Evolutionary conservation across 2,329 filamentous ascomycete species (phyloP).

Genomic region (Bimuria novae-zelandiae): DNA sequence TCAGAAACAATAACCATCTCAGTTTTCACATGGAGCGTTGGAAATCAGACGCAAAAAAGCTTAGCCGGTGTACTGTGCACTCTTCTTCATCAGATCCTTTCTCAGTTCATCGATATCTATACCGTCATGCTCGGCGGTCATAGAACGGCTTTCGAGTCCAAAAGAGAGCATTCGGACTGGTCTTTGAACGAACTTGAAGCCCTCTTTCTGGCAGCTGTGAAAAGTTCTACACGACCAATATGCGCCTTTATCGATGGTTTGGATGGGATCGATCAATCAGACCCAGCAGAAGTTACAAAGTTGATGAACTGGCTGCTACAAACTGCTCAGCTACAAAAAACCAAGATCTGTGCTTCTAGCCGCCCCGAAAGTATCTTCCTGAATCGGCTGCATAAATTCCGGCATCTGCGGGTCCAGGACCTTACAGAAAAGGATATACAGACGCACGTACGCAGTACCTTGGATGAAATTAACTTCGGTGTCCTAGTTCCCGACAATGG

Average conservation of each 20-base stretch:
- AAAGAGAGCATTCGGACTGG: background rate
- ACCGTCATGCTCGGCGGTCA: background rate
- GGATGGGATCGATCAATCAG: background rate
- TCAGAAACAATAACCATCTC: background rate
- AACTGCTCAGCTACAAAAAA: background rate
- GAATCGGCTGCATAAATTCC: background rate
- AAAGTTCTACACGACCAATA: background rate
- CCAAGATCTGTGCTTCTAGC: background rate
- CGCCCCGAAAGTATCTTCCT: background rate
- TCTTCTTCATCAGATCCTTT: background rate
- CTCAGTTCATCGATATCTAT: background rate
- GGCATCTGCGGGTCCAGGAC: background rate
- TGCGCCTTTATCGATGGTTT: background rate
- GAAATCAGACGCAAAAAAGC: background rate
- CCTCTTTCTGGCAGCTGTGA: background rate
- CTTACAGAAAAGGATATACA: background rate
- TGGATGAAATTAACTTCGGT: background rate
- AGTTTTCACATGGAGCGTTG: conserved; percentile 1
- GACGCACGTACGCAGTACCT: background rate
- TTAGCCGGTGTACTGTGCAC: background rate
- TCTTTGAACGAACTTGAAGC: background rate
- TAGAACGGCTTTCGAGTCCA: background rate
- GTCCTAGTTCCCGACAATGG: background rate
- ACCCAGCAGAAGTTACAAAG: background rate
- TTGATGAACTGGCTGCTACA: background rate